Evolutionary conservation across 164 flowering plant species (phyloP), one percentile per base, ranked within the genome.

Genomic region (Umbilicus rupestris): DNA sequence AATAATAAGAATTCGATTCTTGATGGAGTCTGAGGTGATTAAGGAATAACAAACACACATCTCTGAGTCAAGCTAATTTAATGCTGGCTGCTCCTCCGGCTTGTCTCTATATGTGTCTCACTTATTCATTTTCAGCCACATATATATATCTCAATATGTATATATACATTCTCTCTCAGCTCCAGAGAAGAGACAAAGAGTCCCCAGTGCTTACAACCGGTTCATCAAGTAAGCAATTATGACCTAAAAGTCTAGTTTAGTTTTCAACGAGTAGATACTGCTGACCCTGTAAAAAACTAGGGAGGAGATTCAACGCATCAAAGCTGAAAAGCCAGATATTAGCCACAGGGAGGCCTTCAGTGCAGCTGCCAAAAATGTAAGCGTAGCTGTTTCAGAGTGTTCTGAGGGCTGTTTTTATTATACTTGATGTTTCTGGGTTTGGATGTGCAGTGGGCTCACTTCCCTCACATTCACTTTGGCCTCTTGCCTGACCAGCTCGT

Each of bases 391-490:
- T 22, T 52, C 11, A n/a, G 9, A 7, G 33, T 7, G 7, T 28
- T 11, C 11, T 20, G 2, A 20, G 19, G 33, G 14, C 60, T 26
- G 3, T 11, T 4, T 16, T 3, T 12, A 14, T 26, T 26, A 28
- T 14, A 26, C 29, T 16, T 45, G 57, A 24, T 55, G 7, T 22
- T 30, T 11, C 29, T 3, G 19, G 33, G 5, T 28, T 30, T 55
- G 16, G 55, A 7, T 20, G 46, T 65, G 62, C 79, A 91, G 97
- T 91, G 99, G 98, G 97, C 99, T 77, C 97, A 91, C 77, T 94
- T 91, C 74, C 99, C 99, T 22, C 97, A 91, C 84, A 94, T 94
- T 68, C 99, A 94, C 69, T 89, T 89, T 72, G 99, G 99, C 62
- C 87, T 91, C 52, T 80, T 84, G 90, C 92, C 92, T 70, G 96